Evolutionary conservation across 345 rosid species (phyloP).

Genomic region (Salix dunnii): DNA sequence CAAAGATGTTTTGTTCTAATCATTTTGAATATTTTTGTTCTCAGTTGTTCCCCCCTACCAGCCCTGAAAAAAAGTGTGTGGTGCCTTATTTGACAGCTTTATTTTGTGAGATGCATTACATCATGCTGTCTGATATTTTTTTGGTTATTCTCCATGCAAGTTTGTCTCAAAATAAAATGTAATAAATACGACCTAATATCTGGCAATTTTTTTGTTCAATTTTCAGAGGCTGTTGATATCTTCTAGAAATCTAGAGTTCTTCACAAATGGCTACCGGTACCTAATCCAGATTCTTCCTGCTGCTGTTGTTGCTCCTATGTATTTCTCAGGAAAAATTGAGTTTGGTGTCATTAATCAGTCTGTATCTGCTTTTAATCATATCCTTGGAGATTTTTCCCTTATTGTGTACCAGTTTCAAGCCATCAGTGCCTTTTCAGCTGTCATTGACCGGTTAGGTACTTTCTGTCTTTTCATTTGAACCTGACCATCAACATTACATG

Average conservation of each 20-base stretch:
- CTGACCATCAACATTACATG: background rate
- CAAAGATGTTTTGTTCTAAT: too few relatives aligned
- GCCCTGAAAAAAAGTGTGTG: background rate
- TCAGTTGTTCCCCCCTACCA: background rate
- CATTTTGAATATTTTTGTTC: background rate
- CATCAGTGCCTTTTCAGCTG: slow-evolving; percentile 95
- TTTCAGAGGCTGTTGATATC: slow-evolving; percentile 81
- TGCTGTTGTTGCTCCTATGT: slow-evolving; percentile 98
- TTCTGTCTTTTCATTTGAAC: slow-evolving; percentile 6
- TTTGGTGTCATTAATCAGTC: slow-evolving; percentile 98
- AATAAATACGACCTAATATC: slow-evolving; percentile 6
- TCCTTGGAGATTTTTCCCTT: slow-evolving; percentile 90
- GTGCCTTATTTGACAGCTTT: background rate
- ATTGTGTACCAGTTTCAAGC: slow-evolving; percentile 94
- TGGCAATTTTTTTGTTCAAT: slow-evolving; percentile 15
- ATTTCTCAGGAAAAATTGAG: slow-evolving; percentile 94
- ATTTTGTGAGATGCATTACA: background rate
- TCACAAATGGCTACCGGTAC: slow-evolving; percentile 91
- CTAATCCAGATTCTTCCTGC: slow-evolving; percentile 97
- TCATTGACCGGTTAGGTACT: slow-evolving; percentile 90
- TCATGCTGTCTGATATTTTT: background rate
- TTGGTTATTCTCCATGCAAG: background rate
- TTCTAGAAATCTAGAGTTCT: slow-evolving; percentile 94
- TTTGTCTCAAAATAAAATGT: background rate
- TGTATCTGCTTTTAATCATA: slow-evolving; percentile 93